Evolutionary conservation across 257 asterid species (phyloP).

Genomic region (Solanum okadae): DNA sequence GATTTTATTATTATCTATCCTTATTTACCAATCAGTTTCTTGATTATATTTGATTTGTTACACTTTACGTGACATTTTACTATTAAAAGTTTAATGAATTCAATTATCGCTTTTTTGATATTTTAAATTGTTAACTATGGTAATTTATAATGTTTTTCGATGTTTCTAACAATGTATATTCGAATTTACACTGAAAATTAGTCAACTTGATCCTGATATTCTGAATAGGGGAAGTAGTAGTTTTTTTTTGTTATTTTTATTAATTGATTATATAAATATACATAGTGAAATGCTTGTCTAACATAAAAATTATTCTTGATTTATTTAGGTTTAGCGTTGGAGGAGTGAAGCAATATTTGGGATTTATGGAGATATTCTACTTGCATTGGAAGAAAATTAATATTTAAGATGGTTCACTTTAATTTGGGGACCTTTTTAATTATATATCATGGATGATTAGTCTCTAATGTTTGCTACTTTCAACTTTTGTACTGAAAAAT

Average conservation of each 20-base stretch:
- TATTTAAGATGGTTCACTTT: neutral
- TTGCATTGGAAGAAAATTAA: neutral
- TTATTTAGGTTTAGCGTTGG: neutral
- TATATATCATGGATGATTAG: neutral
- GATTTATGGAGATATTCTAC: neutral
- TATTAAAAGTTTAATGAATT: neutral
- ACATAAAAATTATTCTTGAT: neutral
- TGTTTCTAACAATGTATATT: neutral
- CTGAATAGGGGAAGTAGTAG: too few species aligned
- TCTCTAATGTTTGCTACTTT: neutral
- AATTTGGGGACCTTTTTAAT: neutral
- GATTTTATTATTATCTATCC: neutral
- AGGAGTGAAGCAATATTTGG: neutral
- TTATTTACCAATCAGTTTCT: neutral
- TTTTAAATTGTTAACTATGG: neutral
- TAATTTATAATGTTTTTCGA: neutral
- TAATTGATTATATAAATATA: neutral
- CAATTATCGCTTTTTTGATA: neutral
- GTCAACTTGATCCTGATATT: neutral
- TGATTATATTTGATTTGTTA: neutral
- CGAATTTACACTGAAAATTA: fast-evolving
- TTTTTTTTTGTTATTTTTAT: neutral
- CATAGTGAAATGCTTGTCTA: neutral
- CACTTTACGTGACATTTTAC: neutral
- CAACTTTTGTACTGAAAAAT: neutral